Percentiles rank a stretch among this genome's conserved stretches.
Conservation (phyloP, 345 rosid genomes). For the Luvunga scandens region DNA sequence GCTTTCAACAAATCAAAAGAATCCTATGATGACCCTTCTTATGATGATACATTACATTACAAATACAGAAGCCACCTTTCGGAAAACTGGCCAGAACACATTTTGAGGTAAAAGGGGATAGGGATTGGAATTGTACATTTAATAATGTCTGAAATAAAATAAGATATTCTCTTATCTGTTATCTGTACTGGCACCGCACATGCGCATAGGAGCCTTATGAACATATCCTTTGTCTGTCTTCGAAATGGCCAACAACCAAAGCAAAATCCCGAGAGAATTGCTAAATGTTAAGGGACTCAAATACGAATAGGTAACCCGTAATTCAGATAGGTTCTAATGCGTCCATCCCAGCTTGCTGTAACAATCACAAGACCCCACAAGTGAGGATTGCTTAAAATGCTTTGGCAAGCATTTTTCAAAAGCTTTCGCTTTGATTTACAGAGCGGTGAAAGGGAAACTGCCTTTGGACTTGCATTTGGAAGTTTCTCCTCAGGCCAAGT, state of each 20-base stretch:
- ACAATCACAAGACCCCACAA: slow-evolving; percentile 69
- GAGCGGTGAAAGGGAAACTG: slow-evolving; percentile 26
- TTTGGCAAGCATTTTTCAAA: slow-evolving; percentile 58
- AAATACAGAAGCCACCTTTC: neutral
- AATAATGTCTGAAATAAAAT: neutral
- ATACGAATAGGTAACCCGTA: slow-evolving; percentile 64
- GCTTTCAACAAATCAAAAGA: slow-evolving; percentile 20
- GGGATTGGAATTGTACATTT: neutral
- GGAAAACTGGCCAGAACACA: neutral
- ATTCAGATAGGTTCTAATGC: slow-evolving; percentile 64
- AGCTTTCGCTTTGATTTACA: slow-evolving; percentile 56
- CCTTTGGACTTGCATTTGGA: slow-evolving; percentile 31
- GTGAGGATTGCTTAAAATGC: slow-evolving; percentile 45
- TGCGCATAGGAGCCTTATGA: neutral
- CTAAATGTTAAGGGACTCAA: slow-evolving; percentile 14
- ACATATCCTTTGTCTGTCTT: neutral
- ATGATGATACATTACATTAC: neutral
- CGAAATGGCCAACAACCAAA: neutral
- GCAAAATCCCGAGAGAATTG: neutral
- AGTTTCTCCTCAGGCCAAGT: slow-evolving; percentile 92
- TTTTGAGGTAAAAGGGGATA: neutral
- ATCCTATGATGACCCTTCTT: slow-evolving; percentile 5
- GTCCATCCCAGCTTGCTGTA: slow-evolving; percentile 76
- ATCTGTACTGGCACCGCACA: neutral
- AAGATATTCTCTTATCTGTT: neutral